Conservation (phyloP, 2,329 filamentous ascomycete species). For the Fusarium praegraminearum region DNA sequence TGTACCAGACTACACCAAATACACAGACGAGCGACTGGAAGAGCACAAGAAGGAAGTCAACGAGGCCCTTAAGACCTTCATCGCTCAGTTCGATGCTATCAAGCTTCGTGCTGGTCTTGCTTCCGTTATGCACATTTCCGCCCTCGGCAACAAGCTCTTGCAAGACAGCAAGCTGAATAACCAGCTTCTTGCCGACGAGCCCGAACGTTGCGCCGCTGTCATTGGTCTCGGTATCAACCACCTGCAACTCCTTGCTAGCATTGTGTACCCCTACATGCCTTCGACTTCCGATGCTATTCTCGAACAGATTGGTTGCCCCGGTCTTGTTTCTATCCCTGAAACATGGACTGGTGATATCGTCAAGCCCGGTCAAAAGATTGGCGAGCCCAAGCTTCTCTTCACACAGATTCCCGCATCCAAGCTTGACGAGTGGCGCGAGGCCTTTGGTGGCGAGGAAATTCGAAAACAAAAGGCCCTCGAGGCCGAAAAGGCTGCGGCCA, state of each 20-base stretch:
- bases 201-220: constrained; percentile 66
- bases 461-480: constrained; percentile 76
- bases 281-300: constrained; percentile 81
- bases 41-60: constrained; percentile 73
- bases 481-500: constrained; percentile 62
- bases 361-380: constrained; percentile 81
- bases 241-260: constrained; percentile 81
- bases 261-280: constrained; percentile 88
- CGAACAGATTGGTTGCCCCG: constrained; percentile 74
- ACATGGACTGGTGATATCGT: constrained; percentile 72
- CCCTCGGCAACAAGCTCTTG: constrained; percentile 63
- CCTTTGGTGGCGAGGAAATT: constrained; percentile 74
- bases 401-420: constrained; percentile 85
- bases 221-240: constrained; percentile 86
- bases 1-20: constrained; percentile 71
- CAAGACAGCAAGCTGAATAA: constrained; percentile 68
- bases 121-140: constrained; percentile 75
- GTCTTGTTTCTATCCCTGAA: constrained; percentile 69
- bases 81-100: constrained; percentile 75
- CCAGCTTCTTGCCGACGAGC: constrained; percentile 65
- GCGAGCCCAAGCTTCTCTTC: constrained; percentile 83
- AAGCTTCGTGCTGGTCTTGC: constrained; percentile 76
- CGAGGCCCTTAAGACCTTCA: constrained; percentile 73
- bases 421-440: constrained; percentile 83
- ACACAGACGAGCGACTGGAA: constrained; percentile 67